Percentiles rank a stretch among this genome's conserved stretches.
Conservation (phyloP, 768 basidiomycete genomes). For the Panellus pusillus region DNA sequence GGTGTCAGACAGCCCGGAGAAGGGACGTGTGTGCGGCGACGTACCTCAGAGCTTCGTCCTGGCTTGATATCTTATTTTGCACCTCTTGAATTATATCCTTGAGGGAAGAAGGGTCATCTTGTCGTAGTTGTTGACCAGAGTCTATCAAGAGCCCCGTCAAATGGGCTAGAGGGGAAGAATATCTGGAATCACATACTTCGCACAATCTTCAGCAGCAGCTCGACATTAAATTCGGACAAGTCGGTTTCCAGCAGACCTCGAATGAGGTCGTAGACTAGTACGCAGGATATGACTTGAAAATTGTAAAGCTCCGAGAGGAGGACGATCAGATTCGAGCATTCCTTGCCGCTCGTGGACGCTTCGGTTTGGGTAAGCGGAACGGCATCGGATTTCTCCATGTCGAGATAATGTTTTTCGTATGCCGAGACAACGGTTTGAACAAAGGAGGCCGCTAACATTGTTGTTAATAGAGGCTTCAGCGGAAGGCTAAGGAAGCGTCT, state of each 20-base stretch:
- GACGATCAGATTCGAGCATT: constrained; percentile 84
- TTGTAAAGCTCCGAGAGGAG: constrained; percentile 94
- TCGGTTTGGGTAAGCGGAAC: constrained; percentile 17
- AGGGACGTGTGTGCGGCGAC: background rate
- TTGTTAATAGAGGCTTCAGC: background rate
- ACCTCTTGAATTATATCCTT: constrained; percentile 89
- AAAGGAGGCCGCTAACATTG: constrained; percentile 70
- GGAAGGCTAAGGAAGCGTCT: constrained; percentile 21
- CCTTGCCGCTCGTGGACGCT: constrained; percentile 64
- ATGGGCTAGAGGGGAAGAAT: background rate
- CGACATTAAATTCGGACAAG: constrained; percentile 79
- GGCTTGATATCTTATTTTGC: constrained; percentile 63
- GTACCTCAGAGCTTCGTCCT: constrained; percentile 55
- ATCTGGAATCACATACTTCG: constrained; percentile 53
- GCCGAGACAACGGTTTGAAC: constrained; percentile 67
- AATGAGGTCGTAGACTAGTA: constrained; percentile 90
- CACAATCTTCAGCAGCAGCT: constrained; percentile 81
- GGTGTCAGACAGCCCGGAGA: background rate
- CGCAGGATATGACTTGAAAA: constrained; percentile 87
- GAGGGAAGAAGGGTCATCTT: constrained; percentile 88
- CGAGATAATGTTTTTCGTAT: constrained; percentile 60
- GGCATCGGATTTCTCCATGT: constrained; percentile 26
- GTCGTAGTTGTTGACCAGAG: constrained; percentile 88
- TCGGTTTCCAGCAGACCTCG: constrained; percentile 64
- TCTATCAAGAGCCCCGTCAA: constrained; percentile 44